Percentiles rank a stretch among this genome's conserved stretches.
phyloP scores from a whole-genome alignment of 2,329 filamentous ascomycete species.

The Exophiala phaeomuriformis region DNA sequence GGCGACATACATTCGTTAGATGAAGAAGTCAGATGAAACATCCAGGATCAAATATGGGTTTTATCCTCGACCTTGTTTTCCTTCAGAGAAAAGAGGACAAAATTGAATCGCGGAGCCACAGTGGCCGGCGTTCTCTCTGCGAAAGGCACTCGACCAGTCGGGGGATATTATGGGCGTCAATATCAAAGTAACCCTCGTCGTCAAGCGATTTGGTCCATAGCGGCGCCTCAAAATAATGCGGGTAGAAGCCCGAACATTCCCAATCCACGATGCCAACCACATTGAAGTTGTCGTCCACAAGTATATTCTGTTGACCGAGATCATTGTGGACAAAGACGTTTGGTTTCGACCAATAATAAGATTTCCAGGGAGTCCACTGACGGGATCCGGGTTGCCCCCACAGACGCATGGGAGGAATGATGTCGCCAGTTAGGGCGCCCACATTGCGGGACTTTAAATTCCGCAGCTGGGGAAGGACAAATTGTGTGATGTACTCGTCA shows the following conservation, averaged over 20 bases:
- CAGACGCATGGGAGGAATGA: not conserved
- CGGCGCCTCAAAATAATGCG: slow-evolving; percentile 27
- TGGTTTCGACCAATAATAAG: slow-evolving; percentile 4
- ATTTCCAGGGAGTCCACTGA: not conserved
- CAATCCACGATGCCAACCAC: slow-evolving; percentile 31
- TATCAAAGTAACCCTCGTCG: too few relatives aligned
- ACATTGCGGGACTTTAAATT: slow-evolving; percentile 3
- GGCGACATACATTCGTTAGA: not conserved
- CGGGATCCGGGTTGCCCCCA: not conserved
- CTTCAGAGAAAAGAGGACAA: too few relatives aligned
- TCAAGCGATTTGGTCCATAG: slow-evolving; percentile 15
- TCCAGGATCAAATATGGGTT: too few relatives aligned
- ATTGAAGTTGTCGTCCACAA: slow-evolving; percentile 11
- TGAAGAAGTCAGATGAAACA: not conserved
- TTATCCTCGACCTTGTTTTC: too few relatives aligned
- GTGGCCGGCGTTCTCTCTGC: too few relatives aligned
- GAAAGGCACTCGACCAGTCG: too few relatives aligned
- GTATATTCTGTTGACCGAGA: slow-evolving; percentile 4
- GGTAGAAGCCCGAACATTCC: slow-evolving; percentile 32
- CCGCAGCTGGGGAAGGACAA: slow-evolving; percentile 3
- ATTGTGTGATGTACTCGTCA: slow-evolving; percentile 6
- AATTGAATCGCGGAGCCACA: too few relatives aligned
- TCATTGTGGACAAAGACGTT: slow-evolving; percentile 7
- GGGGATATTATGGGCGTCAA: too few relatives aligned
- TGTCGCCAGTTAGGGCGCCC: slow-evolving; percentile 3